A percentile compares a stretch with the other conserved stretches of the same genome.
phyloP scores from a whole-genome alignment of 495 filamentous ascomycete genomes.

The Chlorociboria aeruginascens region DNA sequence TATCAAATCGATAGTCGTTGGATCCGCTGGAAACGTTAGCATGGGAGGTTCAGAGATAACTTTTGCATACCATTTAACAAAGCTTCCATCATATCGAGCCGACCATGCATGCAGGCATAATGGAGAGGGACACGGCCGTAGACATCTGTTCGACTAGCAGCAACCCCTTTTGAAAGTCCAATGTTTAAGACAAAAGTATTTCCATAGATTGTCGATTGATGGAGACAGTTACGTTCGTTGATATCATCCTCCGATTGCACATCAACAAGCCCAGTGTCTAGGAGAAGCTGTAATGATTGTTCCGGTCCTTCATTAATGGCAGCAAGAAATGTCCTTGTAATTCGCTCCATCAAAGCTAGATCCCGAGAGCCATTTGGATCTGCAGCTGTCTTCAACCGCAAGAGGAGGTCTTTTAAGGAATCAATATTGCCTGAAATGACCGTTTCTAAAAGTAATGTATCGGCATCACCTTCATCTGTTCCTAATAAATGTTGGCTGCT shows the following conservation, averaged over 20 bases:
- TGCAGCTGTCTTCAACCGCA: conserved; percentile 33
- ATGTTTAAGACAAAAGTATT: conserved; percentile 62
- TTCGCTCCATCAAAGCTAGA: conserved; percentile 45
- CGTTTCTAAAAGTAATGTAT: conserved; percentile 78
- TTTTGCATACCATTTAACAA: conserved; percentile 46
- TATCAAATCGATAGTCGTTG: conserved; percentile 62
- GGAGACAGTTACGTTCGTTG: conserved; percentile 90
- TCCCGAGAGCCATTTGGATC: conserved; percentile 28
- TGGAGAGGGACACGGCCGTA: conserved; percentile 91
- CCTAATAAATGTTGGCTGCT: conserved; percentile 50
- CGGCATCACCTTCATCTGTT: conserved; percentile 74
- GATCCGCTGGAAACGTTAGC: conserved; percentile 24
- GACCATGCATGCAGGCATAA: conserved; percentile 92
- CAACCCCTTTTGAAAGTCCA: conserved; percentile 57
- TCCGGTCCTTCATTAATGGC: conserved; percentile 78
- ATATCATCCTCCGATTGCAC: conserved; percentile 89
- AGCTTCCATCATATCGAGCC: conserved; percentile 67
- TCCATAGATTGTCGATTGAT: conserved; percentile 87
- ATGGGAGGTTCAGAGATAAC: neutral
- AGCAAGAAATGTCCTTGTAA: conserved; percentile 80
- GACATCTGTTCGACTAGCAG: conserved; percentile 72
- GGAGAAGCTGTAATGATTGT: conserved; percentile 58
- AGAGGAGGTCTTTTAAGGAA: conserved; percentile 35
- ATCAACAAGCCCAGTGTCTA: conserved; percentile 73
- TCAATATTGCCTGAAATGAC: conserved; percentile 64